Conservation (phyloP, 345 rosid genomes). For the Brassica carinata region DNA sequence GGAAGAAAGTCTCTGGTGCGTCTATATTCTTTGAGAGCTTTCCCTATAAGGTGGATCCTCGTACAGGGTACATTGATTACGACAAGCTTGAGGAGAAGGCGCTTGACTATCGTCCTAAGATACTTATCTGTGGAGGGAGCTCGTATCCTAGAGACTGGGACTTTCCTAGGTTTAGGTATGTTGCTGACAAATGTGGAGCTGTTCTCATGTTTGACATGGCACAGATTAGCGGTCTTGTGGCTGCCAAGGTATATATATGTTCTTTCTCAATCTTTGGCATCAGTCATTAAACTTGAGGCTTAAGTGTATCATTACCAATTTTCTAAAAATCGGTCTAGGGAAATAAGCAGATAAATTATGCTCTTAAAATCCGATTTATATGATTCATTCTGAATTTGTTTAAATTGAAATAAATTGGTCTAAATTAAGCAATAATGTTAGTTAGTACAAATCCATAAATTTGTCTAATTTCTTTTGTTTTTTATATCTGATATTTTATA, state of each 20-base stretch:
- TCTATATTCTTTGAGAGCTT: constrained; percentile 86
- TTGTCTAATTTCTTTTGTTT: too few species aligned
- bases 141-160: constrained; percentile 87
- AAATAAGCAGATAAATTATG: too few species aligned
- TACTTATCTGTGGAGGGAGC: constrained; percentile 89
- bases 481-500: too few species aligned
- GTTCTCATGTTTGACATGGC: constrained; percentile 81
- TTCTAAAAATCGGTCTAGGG: background rate
- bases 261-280: constrained; percentile 12
- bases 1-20: constrained; percentile 76
- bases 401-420: too few species aligned
- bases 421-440: too few species aligned
- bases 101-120: constrained; percentile 77
- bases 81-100: constrained; percentile 88
- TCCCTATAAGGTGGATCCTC: constrained; percentile 76
- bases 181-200: constrained; percentile 79
- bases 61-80: constrained; percentile 68
- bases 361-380: too few species aligned
- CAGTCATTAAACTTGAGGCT: constrained; percentile 4
- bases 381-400: background rate
- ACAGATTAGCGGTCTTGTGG: constrained; percentile 80
- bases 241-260: constrained; percentile 69
- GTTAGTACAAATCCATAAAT: too few species aligned
- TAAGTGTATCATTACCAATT: constrained; percentile 1
- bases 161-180: constrained; percentile 71